phyloP scores from a whole-genome alignment of 495 filamentous ascomycete species.

The Barbatosphaeria neglecta region DNA sequence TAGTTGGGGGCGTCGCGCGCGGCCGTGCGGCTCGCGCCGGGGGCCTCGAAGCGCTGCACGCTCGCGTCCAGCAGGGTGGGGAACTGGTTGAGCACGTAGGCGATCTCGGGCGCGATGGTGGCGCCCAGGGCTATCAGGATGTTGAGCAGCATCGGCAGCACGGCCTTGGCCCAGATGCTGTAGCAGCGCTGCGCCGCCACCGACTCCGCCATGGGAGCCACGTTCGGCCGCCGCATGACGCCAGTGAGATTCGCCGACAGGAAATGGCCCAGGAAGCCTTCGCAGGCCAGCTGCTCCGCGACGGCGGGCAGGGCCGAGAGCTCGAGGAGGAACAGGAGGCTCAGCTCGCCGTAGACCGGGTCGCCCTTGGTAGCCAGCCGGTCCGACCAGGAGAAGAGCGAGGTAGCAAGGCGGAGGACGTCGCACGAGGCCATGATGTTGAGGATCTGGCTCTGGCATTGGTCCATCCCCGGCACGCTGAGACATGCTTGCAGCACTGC shows the following conservation, averaged over 20 bases:
- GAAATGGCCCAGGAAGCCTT: conserved; percentile 67
- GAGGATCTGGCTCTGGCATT: conserved; percentile 51
- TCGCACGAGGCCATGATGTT: conserved; percentile 53
- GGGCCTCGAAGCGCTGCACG: conserved; percentile 46
- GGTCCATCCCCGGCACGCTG: conserved; percentile 53
- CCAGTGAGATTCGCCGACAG: conserved; percentile 63
- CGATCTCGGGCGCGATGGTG: conserved; percentile 69
- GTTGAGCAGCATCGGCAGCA: conserved; percentile 85
- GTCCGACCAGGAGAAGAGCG: conserved; percentile 91
- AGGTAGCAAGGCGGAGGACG: conserved; percentile 67
- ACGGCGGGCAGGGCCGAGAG: conserved; percentile 70
- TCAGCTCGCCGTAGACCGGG: conserved; percentile 88
- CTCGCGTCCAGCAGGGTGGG: conserved; percentile 56
- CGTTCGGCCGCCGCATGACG: conserved; percentile 55
- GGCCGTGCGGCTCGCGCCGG: conserved; percentile 33
- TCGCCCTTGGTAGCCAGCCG: conserved; percentile 61
- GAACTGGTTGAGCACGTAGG: conserved; percentile 77
- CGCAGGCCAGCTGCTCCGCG: conserved; percentile 80
- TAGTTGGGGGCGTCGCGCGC: conserved; percentile 26
- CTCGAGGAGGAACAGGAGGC: conserved; percentile 76
- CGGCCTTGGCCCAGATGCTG: conserved; percentile 75
- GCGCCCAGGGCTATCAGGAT: conserved; percentile 70
- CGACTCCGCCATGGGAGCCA: conserved; percentile 52
- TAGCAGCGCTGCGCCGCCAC: conserved; percentile 51
- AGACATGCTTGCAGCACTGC: conserved; percentile 75